Evolutionary conservation across 1,139 yeast genomes (phyloP).

Genomic region (Debaryomyces udenii): DNA sequence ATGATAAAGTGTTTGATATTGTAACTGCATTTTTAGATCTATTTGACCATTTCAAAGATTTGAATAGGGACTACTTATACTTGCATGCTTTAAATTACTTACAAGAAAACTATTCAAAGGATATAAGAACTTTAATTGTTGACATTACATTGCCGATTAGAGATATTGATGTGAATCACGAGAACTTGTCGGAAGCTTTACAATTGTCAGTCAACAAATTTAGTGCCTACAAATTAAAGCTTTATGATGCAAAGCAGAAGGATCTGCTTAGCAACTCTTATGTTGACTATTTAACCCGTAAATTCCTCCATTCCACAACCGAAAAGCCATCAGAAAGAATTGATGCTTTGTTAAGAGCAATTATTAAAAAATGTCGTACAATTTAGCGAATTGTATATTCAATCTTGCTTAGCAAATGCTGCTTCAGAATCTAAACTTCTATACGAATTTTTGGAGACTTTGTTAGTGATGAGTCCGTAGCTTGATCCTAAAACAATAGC

Average conservation of each 20-base stretch:
- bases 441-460: slow-evolving; percentile 23
- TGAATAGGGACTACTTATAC: slow-evolving; percentile 69
- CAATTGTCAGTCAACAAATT: slow-evolving; percentile 75
- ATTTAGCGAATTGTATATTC: slow-evolving; percentile 14
- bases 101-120: slow-evolving; percentile 38
- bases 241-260: slow-evolving; percentile 34
- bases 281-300: slow-evolving; percentile 39
- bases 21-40: slow-evolving; percentile 52
- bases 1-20: slow-evolving; percentile 45
- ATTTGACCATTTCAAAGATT: slow-evolving; percentile 66
- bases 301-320: slow-evolving; percentile 24
- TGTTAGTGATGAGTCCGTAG: slow-evolving; percentile 26
- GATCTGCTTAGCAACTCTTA: slow-evolving; percentile 49
- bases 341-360: slow-evolving; percentile 39
- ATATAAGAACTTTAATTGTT: slow-evolving; percentile 48
- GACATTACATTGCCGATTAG: slow-evolving; percentile 74
- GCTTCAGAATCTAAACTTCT: slow-evolving; percentile 30
- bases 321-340: slow-evolving; percentile 26
- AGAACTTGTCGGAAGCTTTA: slow-evolving; percentile 57
- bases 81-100: slow-evolving; percentile 63
- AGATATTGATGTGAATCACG: slow-evolving; percentile 39
- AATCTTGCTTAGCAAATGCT: slow-evolving; percentile 31
- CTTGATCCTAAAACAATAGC: slow-evolving; percentile 28
- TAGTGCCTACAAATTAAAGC: slow-evolving; percentile 58
- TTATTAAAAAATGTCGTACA: slow-evolving; percentile 40